phyloP scores from a whole-genome alignment of 176 grass and related monocot species.

The Bonia amplexicaulis region DNA sequence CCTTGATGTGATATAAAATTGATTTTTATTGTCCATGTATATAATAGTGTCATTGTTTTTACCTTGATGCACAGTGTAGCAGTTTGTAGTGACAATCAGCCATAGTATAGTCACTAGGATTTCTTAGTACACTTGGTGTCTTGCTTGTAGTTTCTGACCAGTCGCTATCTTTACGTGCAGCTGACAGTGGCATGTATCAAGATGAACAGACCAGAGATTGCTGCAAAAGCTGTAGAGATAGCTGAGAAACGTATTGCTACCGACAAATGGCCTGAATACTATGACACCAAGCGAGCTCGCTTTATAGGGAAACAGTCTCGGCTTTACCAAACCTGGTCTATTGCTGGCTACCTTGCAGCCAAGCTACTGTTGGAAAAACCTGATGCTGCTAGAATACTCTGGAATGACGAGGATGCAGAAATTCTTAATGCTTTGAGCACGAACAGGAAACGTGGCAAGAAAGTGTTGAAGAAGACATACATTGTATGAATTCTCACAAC shows the following conservation, averaged over 20 bases:
- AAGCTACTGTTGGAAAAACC: slow-evolving; percentile 72
- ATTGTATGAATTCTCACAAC: slow-evolving; percentile 43
- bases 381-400: slow-evolving; percentile 71
- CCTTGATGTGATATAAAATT: slow-evolving; percentile 26
- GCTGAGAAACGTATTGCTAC: slow-evolving; percentile 59
- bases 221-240: slow-evolving; percentile 68
- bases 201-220: slow-evolving; percentile 82
- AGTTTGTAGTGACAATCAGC: not conserved
- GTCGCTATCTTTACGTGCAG: slow-evolving; percentile 30
- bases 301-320: slow-evolving; percentile 82
- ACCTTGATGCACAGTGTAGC: not conserved
- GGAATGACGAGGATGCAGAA: slow-evolving; percentile 82
- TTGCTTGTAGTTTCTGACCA: not conserved
- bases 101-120: not conserved
- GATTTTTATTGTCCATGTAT: not conserved
- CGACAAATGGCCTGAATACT: slow-evolving; percentile 92
- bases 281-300: slow-evolving; percentile 70
- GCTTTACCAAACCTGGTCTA: slow-evolving; percentile 81
- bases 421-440: slow-evolving; percentile 81
- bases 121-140: not conserved
- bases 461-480: slow-evolving; percentile 81
- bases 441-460: slow-evolving; percentile 56
- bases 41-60: not conserved
- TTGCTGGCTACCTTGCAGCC: slow-evolving; percentile 73
- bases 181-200: slow-evolving; percentile 85